phyloP scores from a whole-genome alignment of 2,329 filamentous ascomycete genomes.

The Neofusicoccum ribis region DNA sequence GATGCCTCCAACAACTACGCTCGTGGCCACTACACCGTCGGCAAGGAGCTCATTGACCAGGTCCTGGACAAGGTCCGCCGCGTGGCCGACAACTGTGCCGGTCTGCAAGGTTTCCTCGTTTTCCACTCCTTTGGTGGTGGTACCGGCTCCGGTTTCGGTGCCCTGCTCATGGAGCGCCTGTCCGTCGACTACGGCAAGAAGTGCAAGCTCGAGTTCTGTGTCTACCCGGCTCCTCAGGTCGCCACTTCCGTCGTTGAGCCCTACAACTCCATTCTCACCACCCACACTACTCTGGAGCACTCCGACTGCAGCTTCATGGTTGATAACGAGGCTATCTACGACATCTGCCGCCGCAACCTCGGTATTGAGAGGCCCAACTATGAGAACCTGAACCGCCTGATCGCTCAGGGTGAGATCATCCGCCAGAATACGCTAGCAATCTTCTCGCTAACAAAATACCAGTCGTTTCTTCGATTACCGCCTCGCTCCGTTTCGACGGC shows the following conservation, averaged over 20 bases:
- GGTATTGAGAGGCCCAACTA: slow-evolving; percentile 69
- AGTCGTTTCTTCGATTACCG: slow-evolving; percentile 73
- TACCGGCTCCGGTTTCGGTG: slow-evolving; percentile 72
- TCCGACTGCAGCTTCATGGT: slow-evolving; percentile 78
- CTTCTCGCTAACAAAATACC: background rate
- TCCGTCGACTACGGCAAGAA: slow-evolving; percentile 75
- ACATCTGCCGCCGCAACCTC: slow-evolving; percentile 71
- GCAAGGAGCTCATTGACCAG: slow-evolving; percentile 73
- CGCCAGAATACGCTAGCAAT: background rate
- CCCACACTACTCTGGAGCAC: slow-evolving; percentile 75
- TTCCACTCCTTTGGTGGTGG: slow-evolving; percentile 75
- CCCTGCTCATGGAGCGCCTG: slow-evolving; percentile 70
- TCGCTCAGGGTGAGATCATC: slow-evolving; percentile 54
- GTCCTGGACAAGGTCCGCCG: slow-evolving; percentile 71
- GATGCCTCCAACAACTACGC: slow-evolving; percentile 78
- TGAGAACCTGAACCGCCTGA: slow-evolving; percentile 71
- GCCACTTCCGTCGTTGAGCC: slow-evolving; percentile 72
- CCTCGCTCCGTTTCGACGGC: slow-evolving; percentile 70
- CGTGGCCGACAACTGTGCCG: slow-evolving; percentile 71
- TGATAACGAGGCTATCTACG: slow-evolving; percentile 74
- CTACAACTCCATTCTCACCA: slow-evolving; percentile 72
- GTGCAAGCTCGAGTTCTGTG: slow-evolving; percentile 73
- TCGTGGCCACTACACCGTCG: slow-evolving; percentile 73
- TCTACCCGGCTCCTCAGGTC: slow-evolving; percentile 69
- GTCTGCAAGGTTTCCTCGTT: slow-evolving; percentile 71